Evolutionary conservation across 139 green algal species (phyloP).

Genomic region (Zygnema cylindricum): DNA sequence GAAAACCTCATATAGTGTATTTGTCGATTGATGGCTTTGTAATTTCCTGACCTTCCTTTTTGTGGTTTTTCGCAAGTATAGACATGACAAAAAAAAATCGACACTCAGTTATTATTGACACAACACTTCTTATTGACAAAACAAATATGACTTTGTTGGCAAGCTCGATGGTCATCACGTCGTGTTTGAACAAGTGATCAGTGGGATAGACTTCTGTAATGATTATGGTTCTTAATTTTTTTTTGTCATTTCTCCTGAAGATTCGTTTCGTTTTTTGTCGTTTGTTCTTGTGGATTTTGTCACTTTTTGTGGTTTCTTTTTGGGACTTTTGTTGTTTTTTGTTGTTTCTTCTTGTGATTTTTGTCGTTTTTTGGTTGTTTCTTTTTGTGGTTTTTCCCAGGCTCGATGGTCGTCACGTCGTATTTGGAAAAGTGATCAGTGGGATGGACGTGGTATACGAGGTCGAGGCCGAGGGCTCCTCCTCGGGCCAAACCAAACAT

Average conservation of each 20-base stretch:
- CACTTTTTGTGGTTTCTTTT: background rate
- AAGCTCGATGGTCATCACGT: conserved; percentile 78
- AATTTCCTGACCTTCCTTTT: too few relatives aligned
- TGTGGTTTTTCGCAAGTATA: too few relatives aligned
- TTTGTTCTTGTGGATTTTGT: background rate
- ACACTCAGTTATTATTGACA: too few relatives aligned
- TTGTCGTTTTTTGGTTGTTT: too few relatives aligned
- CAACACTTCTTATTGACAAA: too few relatives aligned
- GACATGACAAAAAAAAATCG: too few relatives aligned
- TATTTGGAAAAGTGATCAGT: conserved; percentile 94
- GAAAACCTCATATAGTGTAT: too few relatives aligned
- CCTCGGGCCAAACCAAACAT: conserved; percentile 39
- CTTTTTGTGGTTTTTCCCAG: conserved; percentile 24
- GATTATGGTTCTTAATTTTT: too few relatives aligned
- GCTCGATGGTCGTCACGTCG: conserved; percentile 79
- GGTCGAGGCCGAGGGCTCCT: conserved; percentile 83
- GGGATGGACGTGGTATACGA: conserved; percentile 93
- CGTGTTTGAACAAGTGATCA: conserved; percentile 93
- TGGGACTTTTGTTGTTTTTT: too few relatives aligned
- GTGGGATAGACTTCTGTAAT: conserved; percentile 96
- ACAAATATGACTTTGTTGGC: too few relatives aligned
- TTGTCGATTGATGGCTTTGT: too few relatives aligned
- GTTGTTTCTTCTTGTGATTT: background rate
- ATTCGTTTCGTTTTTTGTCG: background rate
- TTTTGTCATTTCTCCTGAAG: too few relatives aligned